Conservation (phyloP, 2,329 filamentous ascomycete species). For the Colletotrichum siamense region DNA sequence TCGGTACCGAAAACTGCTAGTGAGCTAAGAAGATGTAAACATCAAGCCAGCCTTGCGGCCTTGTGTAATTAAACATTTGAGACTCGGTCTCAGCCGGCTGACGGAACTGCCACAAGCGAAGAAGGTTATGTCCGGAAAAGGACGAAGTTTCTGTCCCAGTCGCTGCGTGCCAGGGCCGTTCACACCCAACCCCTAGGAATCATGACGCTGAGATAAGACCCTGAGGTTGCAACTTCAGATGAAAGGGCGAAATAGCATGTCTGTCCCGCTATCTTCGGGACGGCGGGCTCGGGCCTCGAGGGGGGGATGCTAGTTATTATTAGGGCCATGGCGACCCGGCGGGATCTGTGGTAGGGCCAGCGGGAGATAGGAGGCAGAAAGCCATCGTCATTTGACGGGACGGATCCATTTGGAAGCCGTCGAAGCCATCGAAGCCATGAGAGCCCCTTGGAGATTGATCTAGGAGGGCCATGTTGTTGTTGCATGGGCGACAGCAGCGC, state of each 20-base stretch:
- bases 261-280: background rate
- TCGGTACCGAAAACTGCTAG: background rate
- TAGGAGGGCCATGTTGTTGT: background rate
- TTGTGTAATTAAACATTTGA: slow-evolving; percentile 12
- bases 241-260: background rate
- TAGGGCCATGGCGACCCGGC: background rate
- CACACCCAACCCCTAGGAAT: background rate
- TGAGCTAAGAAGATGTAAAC: background rate
- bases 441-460: background rate
- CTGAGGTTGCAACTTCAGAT: background rate
- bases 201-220: background rate
- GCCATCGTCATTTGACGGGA: background rate
- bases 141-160: background rate
- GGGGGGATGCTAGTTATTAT: background rate
- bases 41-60: background rate
- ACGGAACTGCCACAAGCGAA: background rate
- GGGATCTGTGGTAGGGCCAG: slow-evolving; percentile 5
- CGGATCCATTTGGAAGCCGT: background rate
- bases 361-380: background rate
- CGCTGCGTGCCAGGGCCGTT: background rate
- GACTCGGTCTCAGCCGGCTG: slow-evolving; percentile 5
- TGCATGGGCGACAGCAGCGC: background rate
- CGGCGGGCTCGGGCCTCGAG: background rate
- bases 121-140: background rate
- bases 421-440: background rate